Evolutionary conservation across 208 protist species (phyloP).

Genomic region (Acanthamoeba lenticulata): DNA sequence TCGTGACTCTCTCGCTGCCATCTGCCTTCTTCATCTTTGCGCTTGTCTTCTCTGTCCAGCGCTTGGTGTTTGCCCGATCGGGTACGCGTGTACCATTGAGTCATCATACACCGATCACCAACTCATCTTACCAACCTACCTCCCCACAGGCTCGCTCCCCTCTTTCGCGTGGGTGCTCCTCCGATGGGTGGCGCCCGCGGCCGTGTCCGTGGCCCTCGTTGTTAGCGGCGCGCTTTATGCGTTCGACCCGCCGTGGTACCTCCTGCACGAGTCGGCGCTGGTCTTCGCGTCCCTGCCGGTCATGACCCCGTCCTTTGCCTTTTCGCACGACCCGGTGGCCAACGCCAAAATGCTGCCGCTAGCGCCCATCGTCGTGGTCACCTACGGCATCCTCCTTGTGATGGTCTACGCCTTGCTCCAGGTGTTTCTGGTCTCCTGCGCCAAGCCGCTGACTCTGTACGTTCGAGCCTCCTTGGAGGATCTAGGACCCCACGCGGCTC

Average conservation of each 20-base stretch:
- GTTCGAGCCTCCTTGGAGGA: no score
- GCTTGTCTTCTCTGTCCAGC: background rate
- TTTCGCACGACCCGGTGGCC: background rate
- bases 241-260: background rate
- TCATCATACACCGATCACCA: background rate
- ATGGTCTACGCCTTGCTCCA: background rate
- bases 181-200: background rate
- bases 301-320: background rate
- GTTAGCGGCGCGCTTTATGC: background rate
- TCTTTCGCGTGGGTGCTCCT: background rate
- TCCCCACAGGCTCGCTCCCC: background rate
- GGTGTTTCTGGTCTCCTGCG: background rate
- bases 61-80: background rate
- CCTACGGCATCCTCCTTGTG: background rate
- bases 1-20: background rate
- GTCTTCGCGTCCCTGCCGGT: background rate
- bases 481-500: no score
- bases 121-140: background rate
- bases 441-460: background rate
- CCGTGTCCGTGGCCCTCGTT: background rate
- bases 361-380: background rate
- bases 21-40: background rate
- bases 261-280: constrained; percentile 26
- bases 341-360: background rate
- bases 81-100: background rate